Evolutionary conservation across 495 filamentous ascomycete species (phyloP), one percentile per base, ranked within the genome.

Genomic region (Usnea hakonensis): DNA sequence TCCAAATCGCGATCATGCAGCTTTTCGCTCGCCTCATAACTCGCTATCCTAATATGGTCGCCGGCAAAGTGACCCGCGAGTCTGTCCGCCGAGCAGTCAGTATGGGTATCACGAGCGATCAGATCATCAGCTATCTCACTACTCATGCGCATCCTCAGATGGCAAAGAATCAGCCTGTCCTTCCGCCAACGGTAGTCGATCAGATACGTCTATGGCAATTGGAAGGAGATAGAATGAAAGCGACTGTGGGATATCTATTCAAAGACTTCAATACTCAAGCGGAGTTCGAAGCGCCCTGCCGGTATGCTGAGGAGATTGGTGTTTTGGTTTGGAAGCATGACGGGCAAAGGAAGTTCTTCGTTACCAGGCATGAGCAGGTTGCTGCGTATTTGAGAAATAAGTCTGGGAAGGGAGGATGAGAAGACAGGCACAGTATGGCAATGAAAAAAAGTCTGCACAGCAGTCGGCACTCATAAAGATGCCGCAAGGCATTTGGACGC

Each of bases 191-290:
- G 0, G 95, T 98, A 32, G 90, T 97, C 46, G 94, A 98, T 77
- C 94, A 98, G 76, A 97, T 98, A 64, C 81, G 92, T 8, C 82
- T 98, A 13, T 98, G 94, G 94, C 94, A 98, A 77, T 87, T 96
- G 57, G 95, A 98, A 71, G 88, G 91, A 36, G 95, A 98, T 71
- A 82, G 94, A 56, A 93, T 97, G 79, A 86, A 86, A 70, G 81
- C 87, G 7, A 91, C 85, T 14, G 72, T 79, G 7, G 94, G 94
- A 3, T 97, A 88, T 71, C 71, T 97, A 37, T 96, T 98, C 80
- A 88, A 87, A 64, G 93, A 97, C 48, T 96, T 97, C 68, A 83
- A 83, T 58, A 85, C 74, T 55, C 72, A 79, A 52, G 80, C 83
- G 26, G 95, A 96, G 68, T 98, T 94, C 68, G 82, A 86, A 58